Evolutionary conservation across 2,329 filamentous ascomycete species (phyloP).

Genomic region (Pyrenophora seminiperda): DNA sequence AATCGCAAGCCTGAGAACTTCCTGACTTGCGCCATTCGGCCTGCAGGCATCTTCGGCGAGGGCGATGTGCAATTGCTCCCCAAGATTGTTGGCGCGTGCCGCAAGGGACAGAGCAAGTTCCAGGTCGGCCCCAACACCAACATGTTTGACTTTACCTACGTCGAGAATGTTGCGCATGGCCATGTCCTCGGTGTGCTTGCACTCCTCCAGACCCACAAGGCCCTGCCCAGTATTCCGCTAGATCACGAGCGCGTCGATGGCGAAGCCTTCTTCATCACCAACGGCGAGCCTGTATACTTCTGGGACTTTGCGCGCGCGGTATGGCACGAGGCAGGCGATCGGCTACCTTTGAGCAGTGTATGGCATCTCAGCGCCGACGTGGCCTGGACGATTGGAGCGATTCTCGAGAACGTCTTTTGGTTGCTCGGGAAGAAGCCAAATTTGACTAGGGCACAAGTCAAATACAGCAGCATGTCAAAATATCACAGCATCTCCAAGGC

Average conservation of each 20-base stretch:
- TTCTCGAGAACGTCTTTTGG: slow-evolving; percentile 55
- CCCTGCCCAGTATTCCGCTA: slow-evolving; percentile 47
- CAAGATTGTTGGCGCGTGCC: slow-evolving; percentile 52
- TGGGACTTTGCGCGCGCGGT: slow-evolving; percentile 57
- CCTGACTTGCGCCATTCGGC: slow-evolving; percentile 57
- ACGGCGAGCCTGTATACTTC: slow-evolving; percentile 57
- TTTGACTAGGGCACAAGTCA: slow-evolving; percentile 56
- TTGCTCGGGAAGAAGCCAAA: slow-evolving; percentile 53
- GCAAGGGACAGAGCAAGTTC: slow-evolving; percentile 55
- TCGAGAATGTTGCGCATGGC: slow-evolving; percentile 58
- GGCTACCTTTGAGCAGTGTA: slow-evolving; percentile 45
- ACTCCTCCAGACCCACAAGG: slow-evolving; percentile 53
- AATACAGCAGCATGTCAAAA: slow-evolving; percentile 74
- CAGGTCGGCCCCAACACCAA: slow-evolving; percentile 60
- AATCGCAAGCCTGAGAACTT: slow-evolving; percentile 55
- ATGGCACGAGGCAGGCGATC: slow-evolving; percentile 53
- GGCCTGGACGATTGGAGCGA: slow-evolving; percentile 49
- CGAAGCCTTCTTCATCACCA: slow-evolving; percentile 59
- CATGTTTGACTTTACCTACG: slow-evolving; percentile 60
- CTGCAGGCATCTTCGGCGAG: slow-evolving; percentile 58
- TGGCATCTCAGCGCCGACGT: slow-evolving; percentile 53
- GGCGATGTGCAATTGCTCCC: slow-evolving; percentile 55
- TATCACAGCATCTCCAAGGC: slow-evolving; percentile 82
- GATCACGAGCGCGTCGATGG: slow-evolving; percentile 55
- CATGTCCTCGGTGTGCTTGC: slow-evolving; percentile 58